phyloP scores from a whole-genome alignment of 1,284 basidiomycete species.

The Cryptococcus sp. region DNA sequence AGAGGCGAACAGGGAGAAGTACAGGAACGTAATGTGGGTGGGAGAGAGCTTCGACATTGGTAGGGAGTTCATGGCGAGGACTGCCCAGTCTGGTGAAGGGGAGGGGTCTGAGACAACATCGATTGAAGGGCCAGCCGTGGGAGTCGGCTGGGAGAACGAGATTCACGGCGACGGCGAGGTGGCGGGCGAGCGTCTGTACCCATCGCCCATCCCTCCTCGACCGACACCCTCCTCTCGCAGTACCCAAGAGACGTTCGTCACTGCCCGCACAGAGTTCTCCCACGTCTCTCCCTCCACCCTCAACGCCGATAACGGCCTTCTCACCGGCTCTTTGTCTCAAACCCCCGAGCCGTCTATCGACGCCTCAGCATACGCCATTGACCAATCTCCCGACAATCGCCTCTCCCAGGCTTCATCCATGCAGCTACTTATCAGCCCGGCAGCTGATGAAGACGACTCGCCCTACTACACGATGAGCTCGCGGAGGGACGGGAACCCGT shows the following conservation, averaged over 20 bases:
- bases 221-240: slow-evolving; percentile 15
- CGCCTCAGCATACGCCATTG: not conserved
- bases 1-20: slow-evolving; percentile 12
- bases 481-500: not conserved
- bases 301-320: not conserved
- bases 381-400: slow-evolving; percentile 2
- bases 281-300: slow-evolving; percentile 11
- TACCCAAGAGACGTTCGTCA: slow-evolving; percentile 41
- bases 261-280: slow-evolving; percentile 31
- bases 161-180: not conserved
- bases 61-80: slow-evolving; percentile 29
- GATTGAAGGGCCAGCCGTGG: not conserved
- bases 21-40: slow-evolving; percentile 35
- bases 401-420: slow-evolving; percentile 24
- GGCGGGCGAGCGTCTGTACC: not conserved
- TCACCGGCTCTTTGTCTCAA: not conserved
- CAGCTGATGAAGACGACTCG: slow-evolving; percentile 9
- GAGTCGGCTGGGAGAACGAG: not conserved
- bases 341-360: slow-evolving; percentile 4
- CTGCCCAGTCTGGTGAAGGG: not conserved
- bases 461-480: not conserved
- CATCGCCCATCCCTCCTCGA: not conserved
- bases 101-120: not conserved
- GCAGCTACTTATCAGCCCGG: slow-evolving; percentile 19
- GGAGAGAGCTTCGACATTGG: slow-evolving; percentile 48